These are phyloP conservation scores for Phaffomyces antillensis DNA, from an alignment of 805 yeast genomes.

Conservation along the genomic window DNA sequence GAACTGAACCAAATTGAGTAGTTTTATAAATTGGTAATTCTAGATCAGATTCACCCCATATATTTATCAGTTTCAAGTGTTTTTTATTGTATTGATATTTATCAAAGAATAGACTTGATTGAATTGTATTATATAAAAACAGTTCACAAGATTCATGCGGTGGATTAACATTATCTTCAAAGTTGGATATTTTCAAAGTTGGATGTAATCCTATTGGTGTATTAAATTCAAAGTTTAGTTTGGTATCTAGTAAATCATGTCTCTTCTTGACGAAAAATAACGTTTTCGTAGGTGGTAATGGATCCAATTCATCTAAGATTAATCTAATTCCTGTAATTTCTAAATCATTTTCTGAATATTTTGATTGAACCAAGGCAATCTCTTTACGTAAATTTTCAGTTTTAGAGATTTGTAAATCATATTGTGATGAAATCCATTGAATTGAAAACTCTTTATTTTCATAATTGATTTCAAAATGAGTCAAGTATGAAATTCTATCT, in stretches of 20 bases:
- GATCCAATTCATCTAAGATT: conserved; percentile 10
- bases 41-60: conserved; percentile 51
- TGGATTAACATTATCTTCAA: conserved; percentile 8
- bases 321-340: conserved; percentile 20
- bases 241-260: conserved; percentile 7
- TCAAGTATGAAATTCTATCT: conserved; percentile 16
- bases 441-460: conserved; percentile 7
- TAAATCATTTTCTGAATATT: conserved; percentile 11
- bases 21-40: conserved; percentile 48
- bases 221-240: conserved; percentile 10
- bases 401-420: conserved; percentile 10
- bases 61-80: conserved; percentile 26
- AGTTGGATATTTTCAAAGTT: conserved; percentile 14
- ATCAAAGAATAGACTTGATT: conserved; percentile 44
- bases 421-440: conserved; percentile 18
- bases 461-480: conserved; percentile 16
- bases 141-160: conserved; percentile 32
- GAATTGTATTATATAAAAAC: conserved; percentile 36
- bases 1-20: conserved; percentile 39
- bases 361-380: conserved; percentile 18
- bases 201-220: conserved; percentile 35
- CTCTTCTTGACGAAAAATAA: conserved; percentile 20
- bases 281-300: conserved; percentile 18
- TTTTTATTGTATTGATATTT: conserved; percentile 40
- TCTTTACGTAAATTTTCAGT: conserved; percentile 14